Conservation (phyloP, 106 monocot genomes). For the Iris macrosiphon region DNA sequence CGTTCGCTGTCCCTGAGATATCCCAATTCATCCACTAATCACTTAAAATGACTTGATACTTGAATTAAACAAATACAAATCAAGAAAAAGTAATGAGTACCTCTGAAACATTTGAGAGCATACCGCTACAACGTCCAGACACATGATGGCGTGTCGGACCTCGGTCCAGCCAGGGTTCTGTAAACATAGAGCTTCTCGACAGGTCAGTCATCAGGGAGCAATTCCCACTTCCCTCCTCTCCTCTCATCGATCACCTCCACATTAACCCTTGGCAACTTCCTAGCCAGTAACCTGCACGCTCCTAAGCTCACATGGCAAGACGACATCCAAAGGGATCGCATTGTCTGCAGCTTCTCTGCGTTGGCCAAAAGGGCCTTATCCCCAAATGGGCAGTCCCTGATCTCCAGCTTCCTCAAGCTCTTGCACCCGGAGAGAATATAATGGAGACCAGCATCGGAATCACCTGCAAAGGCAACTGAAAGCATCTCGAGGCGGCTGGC, state of each 20-base stretch:
- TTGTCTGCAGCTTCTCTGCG: constrained; percentile 69
- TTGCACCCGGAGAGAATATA: constrained; percentile 68
- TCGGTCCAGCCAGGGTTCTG: constrained; percentile 55
- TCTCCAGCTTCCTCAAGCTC: constrained; percentile 62
- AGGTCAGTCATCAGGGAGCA: constrained; percentile 21
- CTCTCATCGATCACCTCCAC: constrained; percentile 75
- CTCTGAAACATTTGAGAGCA: too few relatives aligned
- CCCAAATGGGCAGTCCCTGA: constrained; percentile 83
- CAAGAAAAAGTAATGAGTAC: too few relatives aligned
- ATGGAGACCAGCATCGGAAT: constrained; percentile 58
- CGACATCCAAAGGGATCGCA: constrained; percentile 98
- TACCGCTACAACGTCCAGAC: constrained; percentile 39
- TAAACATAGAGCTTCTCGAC: constrained; percentile 83
- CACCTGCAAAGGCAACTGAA: constrained; percentile 75
- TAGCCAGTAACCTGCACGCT: constrained; percentile 48
- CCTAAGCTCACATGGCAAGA: constrained; percentile 62
- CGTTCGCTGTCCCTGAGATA: too few relatives aligned
- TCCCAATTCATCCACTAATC: too few relatives aligned
- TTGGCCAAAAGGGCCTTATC: constrained; percentile 57
- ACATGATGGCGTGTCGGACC: constrained; percentile 43
- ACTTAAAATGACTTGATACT: too few relatives aligned
- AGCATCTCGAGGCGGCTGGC: constrained; percentile 65
- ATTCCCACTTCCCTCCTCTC: constrained; percentile 11
- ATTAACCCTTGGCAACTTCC: constrained; percentile 59
- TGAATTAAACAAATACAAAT: too few relatives aligned